Evolutionary conservation across 352 stramenopile species (phyloP).

Genomic region (Porosira glacialis): DNA sequence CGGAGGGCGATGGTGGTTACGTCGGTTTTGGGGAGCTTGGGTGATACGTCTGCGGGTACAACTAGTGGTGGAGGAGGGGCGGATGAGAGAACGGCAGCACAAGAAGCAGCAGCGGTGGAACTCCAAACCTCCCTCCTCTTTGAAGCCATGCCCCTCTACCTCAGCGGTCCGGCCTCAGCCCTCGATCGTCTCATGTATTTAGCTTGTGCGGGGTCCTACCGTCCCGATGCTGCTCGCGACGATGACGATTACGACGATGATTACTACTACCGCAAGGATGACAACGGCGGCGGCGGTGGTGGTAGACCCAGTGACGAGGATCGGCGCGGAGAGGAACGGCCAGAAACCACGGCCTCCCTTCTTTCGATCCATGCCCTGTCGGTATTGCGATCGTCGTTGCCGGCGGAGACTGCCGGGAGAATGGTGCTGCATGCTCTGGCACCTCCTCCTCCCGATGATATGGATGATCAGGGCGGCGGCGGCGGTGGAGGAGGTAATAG

Average conservation of each 20-base stretch:
- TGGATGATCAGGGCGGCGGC: too few relatives aligned
- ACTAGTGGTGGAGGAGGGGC: not conserved
- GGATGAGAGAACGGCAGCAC: constrained; percentile 3
- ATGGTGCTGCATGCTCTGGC: constrained; percentile 71
- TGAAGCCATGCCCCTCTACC: constrained; percentile 53
- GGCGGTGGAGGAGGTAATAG: too few relatives aligned
- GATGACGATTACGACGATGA: too few relatives aligned
- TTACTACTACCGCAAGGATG: too few relatives aligned
- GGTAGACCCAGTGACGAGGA: too few relatives aligned
- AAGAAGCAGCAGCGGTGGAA: constrained; percentile 33
- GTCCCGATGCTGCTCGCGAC: constrained; percentile 13
- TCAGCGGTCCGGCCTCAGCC: constrained; percentile 33
- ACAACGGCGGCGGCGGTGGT: constrained; percentile 17
- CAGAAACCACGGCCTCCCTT: constrained; percentile 34
- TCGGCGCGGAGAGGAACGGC: too few relatives aligned
- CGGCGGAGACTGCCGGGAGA: constrained; percentile 42
- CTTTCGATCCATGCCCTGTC: constrained; percentile 35
- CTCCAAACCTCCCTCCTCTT: constrained; percentile 47
- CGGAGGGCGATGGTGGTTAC: constrained; percentile 59
- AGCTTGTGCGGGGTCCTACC: constrained; percentile 63
- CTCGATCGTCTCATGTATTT: constrained; percentile 73
- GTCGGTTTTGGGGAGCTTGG: constrained; percentile 47
- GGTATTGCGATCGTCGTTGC: constrained; percentile 35
- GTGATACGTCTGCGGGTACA: constrained; percentile 19
- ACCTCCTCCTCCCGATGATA: constrained; percentile 49